These are phyloP conservation scores for Aureobasidium musti DNA, from an alignment of 2,329 filamentous ascomycete species.

Conservation along the genomic window DNA sequence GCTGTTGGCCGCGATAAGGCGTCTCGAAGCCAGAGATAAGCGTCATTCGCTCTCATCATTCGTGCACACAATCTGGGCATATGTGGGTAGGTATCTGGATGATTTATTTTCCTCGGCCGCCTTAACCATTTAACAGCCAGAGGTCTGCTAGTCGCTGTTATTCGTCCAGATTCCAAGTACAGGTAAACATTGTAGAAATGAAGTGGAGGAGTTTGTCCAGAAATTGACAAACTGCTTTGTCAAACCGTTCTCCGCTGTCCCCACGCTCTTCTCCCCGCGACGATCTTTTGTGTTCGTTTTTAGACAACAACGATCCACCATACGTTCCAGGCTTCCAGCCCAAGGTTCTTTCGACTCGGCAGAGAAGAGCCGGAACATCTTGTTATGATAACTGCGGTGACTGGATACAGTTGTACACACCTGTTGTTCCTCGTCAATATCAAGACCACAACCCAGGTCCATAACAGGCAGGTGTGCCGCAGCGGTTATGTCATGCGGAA, in stretches of 20 bases:
- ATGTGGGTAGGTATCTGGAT: background rate
- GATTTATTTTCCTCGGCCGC: background rate
- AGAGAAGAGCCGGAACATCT: background rate
- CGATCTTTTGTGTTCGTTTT: conserved; percentile 19
- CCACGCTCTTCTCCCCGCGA: conserved; percentile 22
- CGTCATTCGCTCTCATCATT: conserved; percentile 15
- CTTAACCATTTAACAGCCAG: conserved; percentile 9
- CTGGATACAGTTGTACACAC: background rate
- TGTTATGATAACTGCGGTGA: background rate
- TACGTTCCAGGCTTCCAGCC: background rate
- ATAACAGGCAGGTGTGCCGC: background rate
- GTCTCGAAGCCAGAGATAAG: conserved; percentile 22
- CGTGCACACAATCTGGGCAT: conserved; percentile 1
- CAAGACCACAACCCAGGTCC: background rate
- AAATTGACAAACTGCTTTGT: conserved; percentile 14
- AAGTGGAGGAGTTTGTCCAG: background rate
- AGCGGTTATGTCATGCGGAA: background rate
- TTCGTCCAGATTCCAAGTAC: background rate
- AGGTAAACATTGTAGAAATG: background rate
- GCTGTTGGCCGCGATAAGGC: conserved; percentile 28
- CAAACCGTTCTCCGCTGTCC: background rate
- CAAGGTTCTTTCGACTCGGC: background rate
- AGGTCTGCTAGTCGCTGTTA: background rate
- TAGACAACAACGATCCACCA: background rate
- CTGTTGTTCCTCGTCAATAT: background rate